Evolutionary conservation across 495 filamentous ascomycete species (phyloP).

Genomic region (Rhypophila decipiens): DNA sequence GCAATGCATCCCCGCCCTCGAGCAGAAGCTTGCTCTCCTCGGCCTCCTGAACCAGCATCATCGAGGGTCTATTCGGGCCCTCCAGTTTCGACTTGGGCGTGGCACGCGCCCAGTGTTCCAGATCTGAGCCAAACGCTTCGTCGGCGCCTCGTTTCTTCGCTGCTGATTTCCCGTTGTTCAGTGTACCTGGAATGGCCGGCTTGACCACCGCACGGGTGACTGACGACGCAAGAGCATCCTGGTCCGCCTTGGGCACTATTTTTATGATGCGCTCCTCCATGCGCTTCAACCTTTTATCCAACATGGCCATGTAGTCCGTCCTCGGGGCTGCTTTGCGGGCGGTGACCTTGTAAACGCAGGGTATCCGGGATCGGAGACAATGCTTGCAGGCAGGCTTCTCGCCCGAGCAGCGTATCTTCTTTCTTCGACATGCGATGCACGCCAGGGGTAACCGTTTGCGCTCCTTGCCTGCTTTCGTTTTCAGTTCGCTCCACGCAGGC

Average conservation of each 20-base stretch:
- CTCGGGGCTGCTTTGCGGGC: constrained; percentile 91
- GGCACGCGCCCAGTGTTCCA: constrained; percentile 76
- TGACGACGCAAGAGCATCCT: constrained; percentile 39
- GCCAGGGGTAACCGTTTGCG: constrained; percentile 88
- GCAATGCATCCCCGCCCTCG: constrained; percentile 79
- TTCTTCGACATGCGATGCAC: constrained; percentile 91
- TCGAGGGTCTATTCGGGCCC: constrained; percentile 43
- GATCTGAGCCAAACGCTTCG: constrained; percentile 77
- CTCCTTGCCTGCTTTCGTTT: constrained; percentile 97
- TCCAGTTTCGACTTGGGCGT: constrained; percentile 39
- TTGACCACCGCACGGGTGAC: constrained; percentile 75
- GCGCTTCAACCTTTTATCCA: constrained; percentile 84
- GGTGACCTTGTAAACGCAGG: constrained; percentile 98
- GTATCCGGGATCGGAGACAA: constrained; percentile 86
- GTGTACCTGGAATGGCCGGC: constrained; percentile 62
- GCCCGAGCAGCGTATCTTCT: constrained; percentile 97
- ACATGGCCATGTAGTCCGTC: constrained; percentile 98
- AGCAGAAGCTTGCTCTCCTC: constrained; percentile 68
- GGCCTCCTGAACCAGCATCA: constrained; percentile 55
- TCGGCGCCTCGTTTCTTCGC: constrained; percentile 81
- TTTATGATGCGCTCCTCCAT: constrained; percentile 99
- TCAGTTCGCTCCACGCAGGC: constrained; percentile 90
- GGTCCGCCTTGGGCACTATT: constrained; percentile 81
- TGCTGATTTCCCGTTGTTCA: constrained; percentile 37
- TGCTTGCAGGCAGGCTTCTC: constrained; percentile 98